These are phyloP conservation scores for Leishmania tropica DNA, from an alignment of 208 protist genomes.

Conservation along the genomic window DNA sequence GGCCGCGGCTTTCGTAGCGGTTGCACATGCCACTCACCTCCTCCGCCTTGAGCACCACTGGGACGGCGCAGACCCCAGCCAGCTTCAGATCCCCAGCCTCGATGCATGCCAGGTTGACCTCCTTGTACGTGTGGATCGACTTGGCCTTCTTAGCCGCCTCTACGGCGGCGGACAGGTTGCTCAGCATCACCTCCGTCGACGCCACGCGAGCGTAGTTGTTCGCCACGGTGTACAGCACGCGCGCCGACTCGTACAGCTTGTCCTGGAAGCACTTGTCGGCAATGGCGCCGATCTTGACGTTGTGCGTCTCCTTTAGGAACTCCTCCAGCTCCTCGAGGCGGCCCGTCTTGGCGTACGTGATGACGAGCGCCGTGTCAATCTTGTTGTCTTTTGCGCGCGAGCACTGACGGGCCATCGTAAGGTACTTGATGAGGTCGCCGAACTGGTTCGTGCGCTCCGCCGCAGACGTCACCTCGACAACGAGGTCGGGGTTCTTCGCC, in stretches of 20 bases:
- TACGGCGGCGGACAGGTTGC: slow-evolving; percentile 95
- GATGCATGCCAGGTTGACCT: slow-evolving; percentile 97
- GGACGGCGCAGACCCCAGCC: slow-evolving; percentile 97
- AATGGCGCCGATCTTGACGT: slow-evolving; percentile 95
- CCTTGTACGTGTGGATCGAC: slow-evolving; percentile 96
- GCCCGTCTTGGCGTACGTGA: slow-evolving; percentile 97
- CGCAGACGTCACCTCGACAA: slow-evolving; percentile 92
- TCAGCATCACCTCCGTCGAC: slow-evolving; percentile 96
- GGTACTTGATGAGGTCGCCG: slow-evolving; percentile 97
- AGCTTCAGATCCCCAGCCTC: slow-evolving; percentile 98
- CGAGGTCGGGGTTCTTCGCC: slow-evolving; percentile 96
- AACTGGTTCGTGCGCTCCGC: slow-evolving; percentile 94
- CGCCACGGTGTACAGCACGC: slow-evolving; percentile 97
- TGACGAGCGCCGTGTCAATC: slow-evolving; percentile 99
- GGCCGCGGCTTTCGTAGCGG: slow-evolving; percentile 86
- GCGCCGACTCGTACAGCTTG: slow-evolving; percentile 97
- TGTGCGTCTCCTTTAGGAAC: slow-evolving; percentile 98
- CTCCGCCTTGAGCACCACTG: slow-evolving; percentile 98
- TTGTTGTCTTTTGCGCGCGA: slow-evolving; percentile 82
- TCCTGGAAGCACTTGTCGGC: slow-evolving; percentile 99
- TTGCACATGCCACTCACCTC: slow-evolving; percentile 95
- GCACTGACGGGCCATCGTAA: slow-evolving; percentile 97
- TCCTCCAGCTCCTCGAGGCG: slow-evolving; percentile 98
- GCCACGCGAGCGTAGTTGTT: slow-evolving; percentile 97
- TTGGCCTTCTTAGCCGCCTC: slow-evolving; percentile 99